Base-by-base conservation (phyloP, 129 eudicot species). In the Arctium minus region DNA sequence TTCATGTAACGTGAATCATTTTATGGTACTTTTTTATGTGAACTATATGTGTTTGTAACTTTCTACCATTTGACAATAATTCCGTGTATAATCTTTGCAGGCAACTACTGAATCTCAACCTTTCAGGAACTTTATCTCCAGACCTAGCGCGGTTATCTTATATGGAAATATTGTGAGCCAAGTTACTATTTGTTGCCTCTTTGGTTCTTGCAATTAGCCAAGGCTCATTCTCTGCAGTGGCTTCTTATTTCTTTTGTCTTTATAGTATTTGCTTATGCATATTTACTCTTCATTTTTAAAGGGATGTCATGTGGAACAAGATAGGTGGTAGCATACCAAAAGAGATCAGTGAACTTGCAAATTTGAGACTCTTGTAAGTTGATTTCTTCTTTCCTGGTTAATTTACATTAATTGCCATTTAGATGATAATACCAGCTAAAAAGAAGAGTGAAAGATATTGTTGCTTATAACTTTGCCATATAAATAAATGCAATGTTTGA, bases 271-370 rank as follows among this genome's bases (percentile, higher is more conserved):
- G 10, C 46, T 76, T 42, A 87, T 83, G 46, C 18, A 18, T 64
- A 68, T 80, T 71, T 77, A 22, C 53, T 73, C 29, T 79, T 87
- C 32, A 39, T 69, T 62, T 64, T 64, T 73, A 31, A 79, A 94
- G 98, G 92, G 97, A 94, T 81, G 82, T 89, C 81, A 92, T 92
- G 97, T 92, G 97, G 97, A 92, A 92, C 86, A 76, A 86, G 27
- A 86, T 92, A 78, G 85, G 77, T 38, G 97, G 97, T 81, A 89
- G 85, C 69, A 89, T 92, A 84, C 97, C 97, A 35, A 87, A 68
- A 72, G 96, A 91, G 85, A 86, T 93, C 38, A 96, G 98, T 68
- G 81, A 81, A 74, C 92, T 94, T 48, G 84, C 56, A 77, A 72
- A 89, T 36, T 84, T 94, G 83, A 81, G 74, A 79, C 88, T 92